phyloP scores from a whole-genome alignment of 1,139 yeast species.

The Scheffersomyces quercinus region DNA sequence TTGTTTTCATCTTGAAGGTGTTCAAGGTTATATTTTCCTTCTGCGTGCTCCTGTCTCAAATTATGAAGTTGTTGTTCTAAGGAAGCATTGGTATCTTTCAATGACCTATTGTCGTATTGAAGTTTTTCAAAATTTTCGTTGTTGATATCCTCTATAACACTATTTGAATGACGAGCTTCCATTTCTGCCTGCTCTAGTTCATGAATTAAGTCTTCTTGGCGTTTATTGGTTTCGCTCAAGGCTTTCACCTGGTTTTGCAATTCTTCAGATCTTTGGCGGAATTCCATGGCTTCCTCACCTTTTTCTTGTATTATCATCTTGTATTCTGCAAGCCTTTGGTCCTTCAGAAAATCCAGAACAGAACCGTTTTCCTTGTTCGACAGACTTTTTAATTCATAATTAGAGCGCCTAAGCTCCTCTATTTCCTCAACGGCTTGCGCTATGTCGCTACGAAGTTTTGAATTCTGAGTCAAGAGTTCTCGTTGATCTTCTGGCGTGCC shows the following conservation, averaged over 20 bases:
- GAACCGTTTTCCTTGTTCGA: constrained; percentile 17
- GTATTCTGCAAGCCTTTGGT: constrained; percentile 7
- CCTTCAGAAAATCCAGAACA: not conserved
- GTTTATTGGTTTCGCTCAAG: too few relatives aligned
- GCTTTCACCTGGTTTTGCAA: not conserved
- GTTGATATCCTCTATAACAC: too few relatives aligned
- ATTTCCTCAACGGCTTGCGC: constrained; percentile 21
- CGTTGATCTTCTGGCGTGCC: constrained; percentile 46
- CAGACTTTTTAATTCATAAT: constrained; percentile 7
- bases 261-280: not conserved
- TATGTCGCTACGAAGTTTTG: constrained; percentile 41
- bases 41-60: too few relatives aligned
- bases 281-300: constrained; percentile 11
- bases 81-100: too few relatives aligned
- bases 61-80: too few relatives aligned
- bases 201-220: too few relatives aligned
- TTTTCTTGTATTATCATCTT: constrained; percentile 13
- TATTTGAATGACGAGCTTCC: too few relatives aligned
- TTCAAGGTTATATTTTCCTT: too few relatives aligned
- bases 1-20: too few relatives aligned
- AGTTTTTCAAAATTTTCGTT: too few relatives aligned
- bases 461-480: constrained; percentile 38
- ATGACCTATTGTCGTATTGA: too few relatives aligned
- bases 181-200: too few relatives aligned
- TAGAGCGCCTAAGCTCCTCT: constrained; percentile 12